Base-by-base conservation (phyloP, 306 rosid genomes). In the Begonia masoniana region DNA sequence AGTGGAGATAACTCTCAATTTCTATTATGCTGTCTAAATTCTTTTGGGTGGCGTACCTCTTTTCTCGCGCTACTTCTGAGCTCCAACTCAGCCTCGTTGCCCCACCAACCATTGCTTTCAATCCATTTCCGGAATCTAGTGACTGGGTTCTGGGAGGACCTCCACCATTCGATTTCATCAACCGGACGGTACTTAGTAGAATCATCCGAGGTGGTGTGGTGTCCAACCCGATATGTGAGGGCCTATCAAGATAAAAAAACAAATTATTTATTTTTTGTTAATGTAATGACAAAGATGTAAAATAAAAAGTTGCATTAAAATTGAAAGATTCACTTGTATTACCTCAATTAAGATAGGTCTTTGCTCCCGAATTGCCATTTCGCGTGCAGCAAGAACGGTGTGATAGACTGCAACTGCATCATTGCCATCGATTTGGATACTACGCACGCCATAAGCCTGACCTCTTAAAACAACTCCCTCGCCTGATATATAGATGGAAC, bases 171-270 rank as follows among this genome's bases (percentile, higher is more conserved):
- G 45, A 91, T 85, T 75, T 91, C 97, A 55, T 65, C 59, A 12
- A 62, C 68, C 0, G 84, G 68, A 41, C 99, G 96, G 60, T 91
- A 91, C 79, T 78, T 91, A 67, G 94, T 86, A 2, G 99, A 91
- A 64, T 91, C 99, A 63, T 91, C 99, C 9, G 99, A 91, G n/a
- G 96, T 91, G 16, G 88, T 75, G 61, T 91, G 96, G 66, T 91
- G 99, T 58, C 99, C 99, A 39, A 72, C 94, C 79, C 99, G 78
- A 63, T 91, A 91, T 6, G 96, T 86, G 43, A 91, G 67, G 43
- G 96, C 92, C 99, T 91, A 64, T 14, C 52, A 58, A 54, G 16
- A 50, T 45, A 3, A 46, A 62, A 53, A 43, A 53, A 15, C 10
- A 62, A 45, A 7, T 12, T n/a, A 45, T n/a, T 45, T 45, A 45